Conservation (phyloP, 176 grass and related monocot species). For the Canna indica region DNA sequence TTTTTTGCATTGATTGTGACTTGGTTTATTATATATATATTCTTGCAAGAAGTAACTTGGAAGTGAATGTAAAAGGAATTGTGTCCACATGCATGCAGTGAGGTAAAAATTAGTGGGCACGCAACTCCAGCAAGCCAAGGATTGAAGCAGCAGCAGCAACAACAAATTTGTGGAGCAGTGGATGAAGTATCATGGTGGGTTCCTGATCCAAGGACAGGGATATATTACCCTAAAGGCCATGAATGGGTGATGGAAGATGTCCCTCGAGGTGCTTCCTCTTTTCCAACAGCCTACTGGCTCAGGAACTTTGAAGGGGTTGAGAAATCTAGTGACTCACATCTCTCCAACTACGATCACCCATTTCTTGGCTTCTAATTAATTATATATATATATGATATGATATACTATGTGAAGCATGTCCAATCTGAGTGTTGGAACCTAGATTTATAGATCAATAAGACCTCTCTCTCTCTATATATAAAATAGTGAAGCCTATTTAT, state of each 20-base stretch:
- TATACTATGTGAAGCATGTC: no score
- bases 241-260: constrained; percentile 97
- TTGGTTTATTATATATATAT: no score
- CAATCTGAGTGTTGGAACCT: no score
- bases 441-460: no score
- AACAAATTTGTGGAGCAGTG: background rate
- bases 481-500: no score
- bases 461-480: no score
- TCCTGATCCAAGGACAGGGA: constrained; percentile 83
- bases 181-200: constrained; percentile 34
- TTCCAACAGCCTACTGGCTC: constrained; percentile 48
- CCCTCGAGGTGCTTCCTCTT: constrained; percentile 53
- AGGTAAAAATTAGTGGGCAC: no score
- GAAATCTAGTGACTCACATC: background rate
- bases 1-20: no score
- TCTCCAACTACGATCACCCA: background rate
- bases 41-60: background rate
- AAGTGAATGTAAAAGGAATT: background rate
- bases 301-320: constrained; percentile 47
- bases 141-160: background rate
- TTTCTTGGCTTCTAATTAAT: background rate
- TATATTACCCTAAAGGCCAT: constrained; percentile 81
- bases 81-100: no score
- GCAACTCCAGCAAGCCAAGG: background rate
- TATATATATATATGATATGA: no score